phyloP scores from a whole-genome alignment of 2,329 filamentous ascomycete species.

The Rutstroemia sydowiana region DNA sequence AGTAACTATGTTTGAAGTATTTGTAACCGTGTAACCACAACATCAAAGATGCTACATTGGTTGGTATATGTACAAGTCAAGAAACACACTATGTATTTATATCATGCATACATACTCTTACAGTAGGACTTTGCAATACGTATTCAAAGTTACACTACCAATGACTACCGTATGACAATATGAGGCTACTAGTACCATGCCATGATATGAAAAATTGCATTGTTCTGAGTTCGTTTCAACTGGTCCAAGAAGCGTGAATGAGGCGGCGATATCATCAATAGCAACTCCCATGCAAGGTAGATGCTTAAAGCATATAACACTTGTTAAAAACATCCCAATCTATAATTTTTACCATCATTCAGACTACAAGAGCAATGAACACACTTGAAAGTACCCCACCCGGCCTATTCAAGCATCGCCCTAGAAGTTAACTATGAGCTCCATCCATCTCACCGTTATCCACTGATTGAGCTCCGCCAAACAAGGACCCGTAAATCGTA shows the following conservation, averaged over 20 bases:
- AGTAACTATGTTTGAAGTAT: no score
- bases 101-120: no score
- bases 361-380: no score
- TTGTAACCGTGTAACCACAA: no score
- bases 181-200: no score
- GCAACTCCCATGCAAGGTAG: neutral
- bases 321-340: neutral
- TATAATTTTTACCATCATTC: neutral
- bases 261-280: neutral
- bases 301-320: conserved; percentile 1
- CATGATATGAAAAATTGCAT: neutral
- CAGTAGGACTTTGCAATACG: no score
- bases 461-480: neutral
- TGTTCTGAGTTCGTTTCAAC: neutral
- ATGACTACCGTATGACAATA: no score
- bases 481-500: conserved; percentile 5
- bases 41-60: no score
- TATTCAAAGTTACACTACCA: no score
- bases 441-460: neutral
- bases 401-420: neutral
- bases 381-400: neutral
- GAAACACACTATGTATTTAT: no score
- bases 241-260: neutral
- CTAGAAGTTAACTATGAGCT: neutral
- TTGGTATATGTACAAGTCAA: no score